These are phyloP conservation scores for Coffea canephora DNA, from an alignment of 257 asterid species.

Conservation along the genomic window DNA sequence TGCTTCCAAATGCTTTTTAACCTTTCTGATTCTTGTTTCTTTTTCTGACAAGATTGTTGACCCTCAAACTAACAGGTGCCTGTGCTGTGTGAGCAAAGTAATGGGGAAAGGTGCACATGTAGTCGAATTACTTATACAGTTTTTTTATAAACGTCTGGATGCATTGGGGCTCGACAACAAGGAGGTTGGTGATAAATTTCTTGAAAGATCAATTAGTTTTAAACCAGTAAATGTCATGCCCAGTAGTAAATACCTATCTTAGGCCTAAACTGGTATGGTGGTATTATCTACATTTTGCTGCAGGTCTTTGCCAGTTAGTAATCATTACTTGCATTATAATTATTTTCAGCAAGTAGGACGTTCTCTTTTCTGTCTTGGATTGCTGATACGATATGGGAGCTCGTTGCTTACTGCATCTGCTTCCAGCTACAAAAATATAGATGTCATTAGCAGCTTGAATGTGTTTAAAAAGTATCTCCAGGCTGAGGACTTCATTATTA, in stretches of 20 bases:
- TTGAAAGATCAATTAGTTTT: not conserved
- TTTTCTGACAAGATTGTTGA: slow-evolving; percentile 12
- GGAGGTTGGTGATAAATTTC: slow-evolving; percentile 53
- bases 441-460: slow-evolving; percentile 59
- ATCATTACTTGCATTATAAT: not conserved
- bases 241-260: not conserved
- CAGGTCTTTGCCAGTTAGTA: not conserved
- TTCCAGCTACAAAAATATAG: slow-evolving; percentile 55
- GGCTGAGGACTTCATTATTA: slow-evolving; percentile 81
- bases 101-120: slow-evolving; percentile 76
- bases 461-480: slow-evolving; percentile 83
- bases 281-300: not conserved
- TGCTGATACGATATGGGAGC: slow-evolving; percentile 91
- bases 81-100: slow-evolving; percentile 85
- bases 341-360: slow-evolving; percentile 84
- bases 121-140: slow-evolving; percentile 76
- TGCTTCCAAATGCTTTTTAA: not conserved
- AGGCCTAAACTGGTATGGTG: not conserved
- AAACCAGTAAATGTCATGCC: not conserved
- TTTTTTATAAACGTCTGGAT: slow-evolving; percentile 78
- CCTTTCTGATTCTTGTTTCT: not conserved
- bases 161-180: slow-evolving; percentile 74
- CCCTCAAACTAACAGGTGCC: slow-evolving; percentile 68
- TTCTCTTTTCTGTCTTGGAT: slow-evolving; percentile 95
- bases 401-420: slow-evolving; percentile 50